phyloP scores from a whole-genome alignment of 2,329 filamentous ascomycete species.

The Calonectria pseudoreteaudii region DNA sequence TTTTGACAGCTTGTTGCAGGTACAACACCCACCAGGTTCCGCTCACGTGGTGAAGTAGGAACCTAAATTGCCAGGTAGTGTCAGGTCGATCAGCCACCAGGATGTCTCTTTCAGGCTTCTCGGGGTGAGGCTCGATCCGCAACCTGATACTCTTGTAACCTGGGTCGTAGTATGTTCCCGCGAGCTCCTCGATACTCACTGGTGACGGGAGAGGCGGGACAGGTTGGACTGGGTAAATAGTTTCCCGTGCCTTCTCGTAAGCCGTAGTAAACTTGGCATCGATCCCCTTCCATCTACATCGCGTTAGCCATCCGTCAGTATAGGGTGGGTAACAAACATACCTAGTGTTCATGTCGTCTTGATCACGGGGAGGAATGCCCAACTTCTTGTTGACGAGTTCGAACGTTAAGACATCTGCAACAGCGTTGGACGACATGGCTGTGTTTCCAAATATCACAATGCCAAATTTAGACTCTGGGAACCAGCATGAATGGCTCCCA shows the following conservation, averaged over 20 bases:
- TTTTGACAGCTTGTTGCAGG: not conserved
- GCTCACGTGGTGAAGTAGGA: slow-evolving; percentile 43
- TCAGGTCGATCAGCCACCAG: slow-evolving; percentile 41
- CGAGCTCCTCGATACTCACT: slow-evolving; percentile 46
- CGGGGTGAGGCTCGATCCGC: slow-evolving; percentile 23
- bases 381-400: slow-evolving; percentile 48
- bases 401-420: slow-evolving; percentile 39
- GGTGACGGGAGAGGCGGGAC: slow-evolving; percentile 50
- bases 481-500: slow-evolving; percentile 46
- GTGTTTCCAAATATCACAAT: slow-evolving; percentile 56
- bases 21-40: slow-evolving; percentile 44
- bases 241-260: slow-evolving; percentile 48
- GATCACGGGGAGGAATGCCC: slow-evolving; percentile 29
- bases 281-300: slow-evolving; percentile 17
- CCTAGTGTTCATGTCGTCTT: slow-evolving; percentile 33
- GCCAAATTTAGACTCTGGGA: slow-evolving; percentile 48
- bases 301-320: not conserved
- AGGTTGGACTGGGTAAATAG: slow-evolving; percentile 53
- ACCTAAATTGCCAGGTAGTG: slow-evolving; percentile 36
- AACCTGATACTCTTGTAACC: slow-evolving; percentile 51
- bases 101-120: slow-evolving; percentile 26
- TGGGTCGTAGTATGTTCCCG: slow-evolving; percentile 58
- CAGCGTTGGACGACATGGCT: slow-evolving; percentile 51
- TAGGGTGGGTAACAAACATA: slow-evolving; percentile 27
- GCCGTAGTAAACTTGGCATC: slow-evolving; percentile 18